Conservation (phyloP, 768 basidiomycete genomes). For the Sporobolomyces roseus region DNA sequence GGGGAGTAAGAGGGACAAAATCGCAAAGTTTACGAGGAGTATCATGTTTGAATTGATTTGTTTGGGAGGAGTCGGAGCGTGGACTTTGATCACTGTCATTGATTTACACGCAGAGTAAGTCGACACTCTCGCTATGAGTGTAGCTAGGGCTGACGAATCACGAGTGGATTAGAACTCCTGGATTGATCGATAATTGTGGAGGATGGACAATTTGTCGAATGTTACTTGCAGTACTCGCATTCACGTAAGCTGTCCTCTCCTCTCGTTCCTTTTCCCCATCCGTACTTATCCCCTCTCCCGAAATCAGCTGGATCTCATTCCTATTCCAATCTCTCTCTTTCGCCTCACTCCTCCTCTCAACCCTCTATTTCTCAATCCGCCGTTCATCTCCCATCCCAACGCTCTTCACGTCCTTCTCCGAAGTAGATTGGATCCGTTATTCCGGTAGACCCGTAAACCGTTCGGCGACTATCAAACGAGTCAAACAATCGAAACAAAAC, state of each 20-base stretch:
- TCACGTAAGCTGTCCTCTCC: constrained; percentile 13
- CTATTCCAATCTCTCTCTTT: constrained; percentile 21
- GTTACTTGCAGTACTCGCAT: constrained; percentile 24
- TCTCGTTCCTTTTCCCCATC: too few relatives aligned
- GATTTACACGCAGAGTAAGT: constrained; percentile 32
- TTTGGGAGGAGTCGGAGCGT: constrained; percentile 20
- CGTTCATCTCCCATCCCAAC: constrained; percentile 25
- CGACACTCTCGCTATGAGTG: too few relatives aligned
- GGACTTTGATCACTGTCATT: constrained; percentile 18
- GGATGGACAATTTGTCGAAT: constrained; percentile 28
- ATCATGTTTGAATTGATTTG: constrained; percentile 17
- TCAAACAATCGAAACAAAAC: constrained; percentile 6
- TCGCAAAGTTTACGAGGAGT: constrained; percentile 24
- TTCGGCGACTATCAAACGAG: constrained; percentile 11
- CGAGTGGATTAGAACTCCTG: constrained; percentile 24
- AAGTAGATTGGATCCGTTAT: constrained; percentile 35
- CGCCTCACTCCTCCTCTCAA: constrained; percentile 25
- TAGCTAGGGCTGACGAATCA: neutral
- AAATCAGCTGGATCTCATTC: constrained; percentile 29
- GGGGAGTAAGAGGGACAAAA: constrained; percentile 18
- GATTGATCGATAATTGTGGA: constrained; percentile 33
- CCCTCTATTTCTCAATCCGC: constrained; percentile 34
- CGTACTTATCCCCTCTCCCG: neutral
- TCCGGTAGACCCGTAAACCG: constrained; percentile 31
- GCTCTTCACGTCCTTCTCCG: constrained; percentile 25